A percentile compares a stretch with the other conserved stretches of the same genome.
Evolutionary conservation across 1,139 yeast species (phyloP).

Genomic region (Suhomyces coccinellae): DNA sequence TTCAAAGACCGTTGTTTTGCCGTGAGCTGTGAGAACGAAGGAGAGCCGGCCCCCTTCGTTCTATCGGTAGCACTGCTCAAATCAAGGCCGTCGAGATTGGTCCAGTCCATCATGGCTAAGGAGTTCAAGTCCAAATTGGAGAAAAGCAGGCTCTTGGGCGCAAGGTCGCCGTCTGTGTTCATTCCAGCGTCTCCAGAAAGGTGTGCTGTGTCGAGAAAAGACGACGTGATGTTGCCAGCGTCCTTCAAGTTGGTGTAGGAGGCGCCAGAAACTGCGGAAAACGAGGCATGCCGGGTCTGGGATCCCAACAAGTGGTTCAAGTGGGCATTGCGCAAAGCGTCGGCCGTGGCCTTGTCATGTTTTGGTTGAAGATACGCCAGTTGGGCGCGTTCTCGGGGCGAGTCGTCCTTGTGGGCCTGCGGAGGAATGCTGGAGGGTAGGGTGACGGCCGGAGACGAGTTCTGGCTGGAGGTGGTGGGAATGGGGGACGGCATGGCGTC

Average conservation of each 20-base stretch:
- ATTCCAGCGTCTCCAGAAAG: slow-evolving; percentile 64
- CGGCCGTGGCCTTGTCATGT: slow-evolving; percentile 8
- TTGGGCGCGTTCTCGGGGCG: slow-evolving; percentile 3
- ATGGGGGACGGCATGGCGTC: slow-evolving; percentile 26
- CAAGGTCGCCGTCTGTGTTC: slow-evolving; percentile 29
- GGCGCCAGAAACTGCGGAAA: slow-evolving; percentile 73
- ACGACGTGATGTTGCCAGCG: slow-evolving; percentile 31
- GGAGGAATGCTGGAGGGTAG: slow-evolving; percentile 6
- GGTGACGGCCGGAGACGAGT: slow-evolving; percentile 24
- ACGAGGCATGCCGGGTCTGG: slow-evolving; percentile 64
- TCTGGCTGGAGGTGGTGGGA: slow-evolving; percentile 24
- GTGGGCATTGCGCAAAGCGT: slow-evolving; percentile 6
- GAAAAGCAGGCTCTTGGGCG: slow-evolving; percentile 20
- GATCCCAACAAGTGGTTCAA: slow-evolving; percentile 13
- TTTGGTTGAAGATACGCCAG: slow-evolving; percentile 1
- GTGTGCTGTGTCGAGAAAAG: slow-evolving; percentile 41
- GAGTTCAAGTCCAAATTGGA: slow-evolving; percentile 29
- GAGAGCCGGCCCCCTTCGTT: slow-evolving; percentile 14
- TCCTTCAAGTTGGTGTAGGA: slow-evolving; percentile 64
- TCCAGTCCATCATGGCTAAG: slow-evolving; percentile 36
- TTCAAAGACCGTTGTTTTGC: slow-evolving; percentile 16
- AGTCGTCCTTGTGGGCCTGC: slow-evolving; percentile 3
- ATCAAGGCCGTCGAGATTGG: slow-evolving; percentile 29
- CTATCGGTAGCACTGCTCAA: slow-evolving; percentile 11
- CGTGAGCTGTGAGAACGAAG: slow-evolving; percentile 12